phyloP scores from a whole-genome alignment of 148 eudicot species.

The Bassia scoparia region DNA sequence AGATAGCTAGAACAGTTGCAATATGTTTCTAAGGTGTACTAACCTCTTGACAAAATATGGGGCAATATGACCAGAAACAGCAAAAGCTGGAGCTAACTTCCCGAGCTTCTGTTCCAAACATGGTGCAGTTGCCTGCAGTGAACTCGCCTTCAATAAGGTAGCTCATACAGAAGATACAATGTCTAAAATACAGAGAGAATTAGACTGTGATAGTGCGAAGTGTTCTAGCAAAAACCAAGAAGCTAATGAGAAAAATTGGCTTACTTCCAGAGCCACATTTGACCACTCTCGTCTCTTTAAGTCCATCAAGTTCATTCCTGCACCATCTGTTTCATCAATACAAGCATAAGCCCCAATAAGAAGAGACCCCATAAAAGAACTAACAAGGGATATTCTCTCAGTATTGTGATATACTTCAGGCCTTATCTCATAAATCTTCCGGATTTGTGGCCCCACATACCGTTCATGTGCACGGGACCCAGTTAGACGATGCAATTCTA shows the following conservation, averaged over 20 bases:
- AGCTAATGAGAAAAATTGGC: conserved; percentile 12
- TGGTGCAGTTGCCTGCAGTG: conserved; percentile 66
- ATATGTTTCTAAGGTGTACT: background rate
- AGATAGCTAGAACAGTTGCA: background rate
- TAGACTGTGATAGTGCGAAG: background rate
- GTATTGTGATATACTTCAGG: conserved; percentile 53
- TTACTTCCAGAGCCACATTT: conserved; percentile 53
- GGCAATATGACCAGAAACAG: conserved; percentile 51
- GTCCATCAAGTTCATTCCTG: conserved; percentile 86
- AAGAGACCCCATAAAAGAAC: conserved; percentile 71
- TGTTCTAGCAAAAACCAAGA: background rate
- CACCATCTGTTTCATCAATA: conserved; percentile 80
- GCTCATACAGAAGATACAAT: background rate
- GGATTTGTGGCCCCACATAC: conserved; percentile 66
- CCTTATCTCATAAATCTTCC: conserved; percentile 55
- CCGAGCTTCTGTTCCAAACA: conserved; percentile 72
- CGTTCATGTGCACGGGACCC: conserved; percentile 79
- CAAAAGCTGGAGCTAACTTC: conserved; percentile 67
- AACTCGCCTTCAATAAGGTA: background rate
- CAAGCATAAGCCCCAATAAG: conserved; percentile 64
- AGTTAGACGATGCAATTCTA: conserved; percentile 56
- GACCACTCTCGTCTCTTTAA: conserved; percentile 65
- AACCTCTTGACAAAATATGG: conserved; percentile 13
- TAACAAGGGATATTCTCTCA: conserved; percentile 74
- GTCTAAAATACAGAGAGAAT: background rate